Base-by-base conservation (phyloP, 2,329 filamentous ascomycete genomes). In the Venturia carpophila region DNA sequence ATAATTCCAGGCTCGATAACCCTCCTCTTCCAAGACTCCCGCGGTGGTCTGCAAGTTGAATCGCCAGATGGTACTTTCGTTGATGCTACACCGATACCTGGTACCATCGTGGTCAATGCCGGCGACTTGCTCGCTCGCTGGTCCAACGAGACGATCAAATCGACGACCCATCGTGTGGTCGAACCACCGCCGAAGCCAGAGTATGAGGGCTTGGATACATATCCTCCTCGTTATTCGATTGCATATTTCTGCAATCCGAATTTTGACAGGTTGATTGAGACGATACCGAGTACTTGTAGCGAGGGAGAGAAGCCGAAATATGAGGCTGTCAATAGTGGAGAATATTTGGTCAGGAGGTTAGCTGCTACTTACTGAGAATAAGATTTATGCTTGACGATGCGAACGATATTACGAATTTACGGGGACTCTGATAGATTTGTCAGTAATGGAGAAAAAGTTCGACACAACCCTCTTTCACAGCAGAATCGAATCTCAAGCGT, bases 211-310 rank as follows among this genome's bases (percentile, higher is more conserved):
- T 78, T 77, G 9, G 74, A 74, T 3, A 82, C 81, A 21, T 88
- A 95, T 74, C 91, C 91, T 1, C 81, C 91, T 6, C 69, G 79
- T 37, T 97, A 97, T 73, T 93, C 89, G 70, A 88, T 97, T 72
- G 92, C 92, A 70, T 97, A 95, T 77, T 95, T 96, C 74, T 95
- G 91, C 79, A 93, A 95, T 70, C 91, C 91, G 10, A 92, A 95
- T 72, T 88, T 85, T 73, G 84, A 89, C 67, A 84, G 82, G 69
- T 78, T 83, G 65, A 95, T 96, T 68, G 89, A 94, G 70, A 90
- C 87, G 1, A 84, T 96, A 56, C 91, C 91, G 0, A 89, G 90
- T 0, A 96, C 91, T 0, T 93, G 84, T 72, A 80, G 82, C 64
- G 75, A 88, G 67, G 77, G 79, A 4, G 74, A 72, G 65, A 84